These are phyloP conservation scores for Erythrophleum fordii DNA, from an alignment of 306 rosid species.

Conservation along the genomic window DNA sequence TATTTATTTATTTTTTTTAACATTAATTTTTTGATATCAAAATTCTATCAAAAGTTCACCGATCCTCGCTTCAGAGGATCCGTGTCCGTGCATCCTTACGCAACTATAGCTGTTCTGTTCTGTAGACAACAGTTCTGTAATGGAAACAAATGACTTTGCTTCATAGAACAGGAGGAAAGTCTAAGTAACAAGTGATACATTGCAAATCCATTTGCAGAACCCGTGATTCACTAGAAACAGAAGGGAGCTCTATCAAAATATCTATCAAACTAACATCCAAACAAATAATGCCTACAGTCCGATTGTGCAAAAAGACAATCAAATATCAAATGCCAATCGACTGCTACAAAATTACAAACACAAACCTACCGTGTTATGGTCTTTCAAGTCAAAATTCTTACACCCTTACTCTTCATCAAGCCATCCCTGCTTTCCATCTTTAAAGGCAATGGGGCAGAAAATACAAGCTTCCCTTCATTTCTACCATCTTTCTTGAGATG, in stretches of 20 bases:
- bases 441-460: slow-evolving; percentile 80
- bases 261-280: slow-evolving; percentile 39
- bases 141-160: slow-evolving; percentile 27
- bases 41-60: too few relatives aligned
- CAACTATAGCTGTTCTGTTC: background rate
- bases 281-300: slow-evolving; percentile 21
- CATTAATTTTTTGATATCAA: too few relatives aligned
- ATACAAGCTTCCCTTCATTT: slow-evolving; percentile 47
- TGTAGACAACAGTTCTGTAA: background rate
- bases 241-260: slow-evolving; percentile 27
- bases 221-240: slow-evolving; percentile 30
- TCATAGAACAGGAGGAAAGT: background rate
- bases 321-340: slow-evolving; percentile 28
- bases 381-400: slow-evolving; percentile 51
- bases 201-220: slow-evolving; percentile 36
- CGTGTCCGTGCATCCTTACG: too few relatives aligned
- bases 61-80: too few relatives aligned
- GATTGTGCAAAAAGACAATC: slow-evolving; percentile 39
- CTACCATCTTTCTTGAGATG: slow-evolving; percentile 33
- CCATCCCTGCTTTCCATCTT: slow-evolving; percentile 81
- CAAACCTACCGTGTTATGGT: background rate
- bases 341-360: slow-evolving; percentile 37
- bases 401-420: slow-evolving; percentile 51
- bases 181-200: slow-evolving; percentile 32
- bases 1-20: too few relatives aligned